Base-by-base conservation (phyloP, 768 basidiomycete species). In the Termitomyces sp. region DNA sequence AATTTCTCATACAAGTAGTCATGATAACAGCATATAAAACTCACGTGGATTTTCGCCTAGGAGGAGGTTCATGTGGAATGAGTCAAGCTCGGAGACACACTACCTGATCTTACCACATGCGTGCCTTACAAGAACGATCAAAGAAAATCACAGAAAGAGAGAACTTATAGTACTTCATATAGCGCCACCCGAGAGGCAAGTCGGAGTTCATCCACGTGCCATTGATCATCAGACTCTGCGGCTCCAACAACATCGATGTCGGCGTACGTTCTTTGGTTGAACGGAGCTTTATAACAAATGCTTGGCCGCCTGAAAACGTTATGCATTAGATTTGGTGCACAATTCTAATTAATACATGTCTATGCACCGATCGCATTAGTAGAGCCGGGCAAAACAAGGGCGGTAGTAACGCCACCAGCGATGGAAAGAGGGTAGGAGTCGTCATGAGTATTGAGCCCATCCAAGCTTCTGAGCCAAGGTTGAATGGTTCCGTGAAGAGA, bases 401-500 rank as follows among this genome's bases (percentile, higher is more conserved):
- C 78, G 0, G 88, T 88, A 0, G 92, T 93, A 14, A 93, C 80
- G 10, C 93, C 92, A 10, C 92, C 91, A 0, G 90, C 72, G 57
- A 90, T 80, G n/a, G 86, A 80, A 8, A 88, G 73, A 20, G 68
- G 72, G 70, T 86, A 92, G 0, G 89, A 78, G 18, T 83, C 80
- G 67, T 94, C 91, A 62, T 88, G 89, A 0, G 90, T 91, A 66
- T 94, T 92, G 52, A 94, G 74, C 0, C 81, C 90, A 63, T 95
- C 92, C 13, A 93, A 68, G 30, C 83, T 85, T 36, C 90, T 79
- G 8, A 94, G 75, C 86, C 86, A 88, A 16, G 82, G 83, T 47
- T 74, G 72, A 3, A 74, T 66, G 13, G 70, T 76, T 18, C 72
- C 76, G 53, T 82, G 76, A 35, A 67, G 18, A 11, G 86, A 87